phyloP scores from a whole-genome alignment of 1,284 basidiomycete genomes.

The Puccinia polysora region DNA sequence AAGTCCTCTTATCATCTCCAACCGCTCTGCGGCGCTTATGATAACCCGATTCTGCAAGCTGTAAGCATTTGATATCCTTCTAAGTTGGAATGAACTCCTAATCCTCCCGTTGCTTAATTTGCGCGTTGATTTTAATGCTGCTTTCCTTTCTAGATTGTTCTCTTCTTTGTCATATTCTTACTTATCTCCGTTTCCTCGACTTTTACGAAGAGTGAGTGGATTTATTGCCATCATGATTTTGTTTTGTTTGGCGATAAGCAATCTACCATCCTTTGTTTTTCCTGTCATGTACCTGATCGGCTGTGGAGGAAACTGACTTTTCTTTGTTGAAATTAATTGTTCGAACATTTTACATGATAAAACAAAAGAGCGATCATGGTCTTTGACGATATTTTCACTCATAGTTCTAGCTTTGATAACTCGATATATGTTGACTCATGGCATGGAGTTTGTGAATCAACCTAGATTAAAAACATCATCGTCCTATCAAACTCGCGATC shows the following conservation, averaged over 20 bases:
- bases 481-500: constrained; percentile 58
- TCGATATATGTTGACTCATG: constrained; percentile 22
- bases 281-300: too few species aligned
- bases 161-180: constrained; percentile 20
- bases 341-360: neutral
- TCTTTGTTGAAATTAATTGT: neutral
- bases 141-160: constrained; percentile 18
- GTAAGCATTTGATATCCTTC: too few species aligned
- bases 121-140: too few species aligned
- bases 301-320: neutral
- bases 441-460: constrained; percentile 74
- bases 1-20: neutral
- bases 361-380: constrained; percentile 23
- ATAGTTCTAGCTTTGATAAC: constrained; percentile 3
- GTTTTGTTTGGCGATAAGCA: too few species aligned
- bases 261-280: too few species aligned
- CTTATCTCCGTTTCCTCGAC: constrained; percentile 27
- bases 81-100: neutral
- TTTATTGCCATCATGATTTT: too few species aligned
- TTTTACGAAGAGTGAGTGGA: constrained; percentile 32
- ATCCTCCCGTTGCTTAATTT: neutral
- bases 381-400: constrained; percentile 31
- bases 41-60: constrained; percentile 21
- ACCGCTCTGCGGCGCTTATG: neutral
- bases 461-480: constrained; percentile 71